These are phyloP conservation scores for Scheffersomyces cryptocercus DNA, from an alignment of 1,139 yeast species.

Conservation along the genomic window DNA sequence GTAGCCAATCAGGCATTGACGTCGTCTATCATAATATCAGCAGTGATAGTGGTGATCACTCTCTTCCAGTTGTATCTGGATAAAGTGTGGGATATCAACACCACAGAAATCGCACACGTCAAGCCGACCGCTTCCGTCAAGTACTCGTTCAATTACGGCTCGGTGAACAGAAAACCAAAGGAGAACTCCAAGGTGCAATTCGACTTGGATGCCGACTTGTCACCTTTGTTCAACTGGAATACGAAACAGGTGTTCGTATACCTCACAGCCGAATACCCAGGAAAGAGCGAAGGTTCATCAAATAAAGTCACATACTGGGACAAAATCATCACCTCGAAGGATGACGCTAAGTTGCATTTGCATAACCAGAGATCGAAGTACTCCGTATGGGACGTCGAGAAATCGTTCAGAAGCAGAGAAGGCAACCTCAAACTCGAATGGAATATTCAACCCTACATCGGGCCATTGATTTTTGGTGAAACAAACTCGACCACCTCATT, in stretches of 20 bases:
- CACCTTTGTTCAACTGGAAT: constrained; percentile 91
- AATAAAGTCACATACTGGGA: constrained; percentile 92
- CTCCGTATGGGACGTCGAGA: constrained; percentile 85
- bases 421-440: constrained; percentile 77
- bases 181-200: constrained; percentile 76
- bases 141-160: constrained; percentile 73
- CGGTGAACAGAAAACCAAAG: constrained; percentile 67
- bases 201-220: constrained; percentile 65
- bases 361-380: constrained; percentile 66
- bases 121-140: constrained; percentile 49
- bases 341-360: constrained; percentile 59
- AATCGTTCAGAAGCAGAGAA: constrained; percentile 63
- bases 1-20: constrained; percentile 60
- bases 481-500: constrained; percentile 34
- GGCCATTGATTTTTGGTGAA: constrained; percentile 73
- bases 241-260: constrained; percentile 93
- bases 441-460: constrained; percentile 92
- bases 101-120: constrained; percentile 42
- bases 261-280: constrained; percentile 85
- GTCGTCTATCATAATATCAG: constrained; percentile 48
- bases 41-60: constrained; percentile 48
- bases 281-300: constrained; percentile 47
- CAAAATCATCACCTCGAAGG: constrained; percentile 60
- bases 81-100: constrained; percentile 45
- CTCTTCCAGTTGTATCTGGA: constrained; percentile 47